Evolutionary conservation across 768 basidiomycete species (phyloP).

Genomic region (Pulveroboletus frians): DNA sequence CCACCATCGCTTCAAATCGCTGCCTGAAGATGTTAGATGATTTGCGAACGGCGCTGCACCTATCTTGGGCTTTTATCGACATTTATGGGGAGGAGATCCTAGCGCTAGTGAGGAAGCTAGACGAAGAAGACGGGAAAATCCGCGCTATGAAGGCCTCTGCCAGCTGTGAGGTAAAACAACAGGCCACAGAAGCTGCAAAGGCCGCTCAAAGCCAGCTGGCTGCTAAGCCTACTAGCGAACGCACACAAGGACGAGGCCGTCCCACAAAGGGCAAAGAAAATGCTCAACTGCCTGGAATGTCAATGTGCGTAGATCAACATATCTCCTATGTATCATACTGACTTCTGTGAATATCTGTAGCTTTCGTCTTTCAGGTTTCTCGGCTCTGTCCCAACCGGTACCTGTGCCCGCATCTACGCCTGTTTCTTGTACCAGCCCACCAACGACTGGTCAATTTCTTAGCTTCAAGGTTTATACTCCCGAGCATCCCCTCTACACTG

Average conservation of each 20-base stretch:
- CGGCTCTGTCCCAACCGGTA: background rate
- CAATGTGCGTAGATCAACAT: background rate
- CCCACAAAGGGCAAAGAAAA: background rate
- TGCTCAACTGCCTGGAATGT: background rate
- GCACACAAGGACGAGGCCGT: background rate
- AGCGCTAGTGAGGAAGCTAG: background rate
- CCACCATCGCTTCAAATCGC: background rate
- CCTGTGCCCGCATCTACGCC: too few species aligned
- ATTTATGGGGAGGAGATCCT: background rate
- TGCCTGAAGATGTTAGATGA: background rate
- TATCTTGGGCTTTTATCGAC: background rate
- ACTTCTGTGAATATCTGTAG: background rate
- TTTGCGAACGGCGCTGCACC: background rate
- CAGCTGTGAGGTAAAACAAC: background rate
- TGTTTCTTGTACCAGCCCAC: too few species aligned
- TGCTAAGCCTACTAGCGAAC: background rate
- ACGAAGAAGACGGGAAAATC: background rate
- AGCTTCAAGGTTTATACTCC: background rate
- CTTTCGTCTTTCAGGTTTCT: background rate
- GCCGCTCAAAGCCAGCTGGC: background rate
- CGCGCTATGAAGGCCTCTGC: background rate
- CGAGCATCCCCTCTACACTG: too few species aligned
- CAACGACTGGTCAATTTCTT: background rate
- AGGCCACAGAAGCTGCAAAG: background rate
- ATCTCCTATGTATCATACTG: background rate